Base-by-base conservation (phyloP, 1,284 basidiomycete genomes). In the Cronartium quercuum region DNA sequence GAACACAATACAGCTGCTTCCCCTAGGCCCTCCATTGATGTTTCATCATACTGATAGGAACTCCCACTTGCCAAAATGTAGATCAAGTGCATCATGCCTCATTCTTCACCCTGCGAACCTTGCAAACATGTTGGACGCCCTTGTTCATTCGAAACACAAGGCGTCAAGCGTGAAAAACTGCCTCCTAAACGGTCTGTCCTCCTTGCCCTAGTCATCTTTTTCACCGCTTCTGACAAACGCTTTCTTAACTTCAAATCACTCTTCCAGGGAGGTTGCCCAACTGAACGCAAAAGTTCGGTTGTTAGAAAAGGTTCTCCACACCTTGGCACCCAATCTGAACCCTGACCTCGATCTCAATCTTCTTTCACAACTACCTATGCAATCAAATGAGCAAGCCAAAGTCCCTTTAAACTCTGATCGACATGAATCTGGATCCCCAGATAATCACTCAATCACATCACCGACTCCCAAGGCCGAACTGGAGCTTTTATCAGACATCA, bases 141-240 rank as follows among this genome's bases (percentile, higher is more conserved):
- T 12, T 71, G 68, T 40, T 64, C 68, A 13, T 71, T 71, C 47
- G 12, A 47, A 61, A 29, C 42, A 15, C n/a, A 18, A 21, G 68
- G 68, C 44, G 57, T 64, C n/a, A 71, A 51, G 35, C 68, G 68
- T 12, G 68, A 71, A 51, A 64, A 40, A 29, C 68, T 61, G 13
- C 68, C 68, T 6, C 34, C 60, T n/a, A 71, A 71, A 71, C 60
- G 47, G 68, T 71, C 29, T 44, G 68, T 24, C n/a, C n/a, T 24
- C 51, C n/a, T 55, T n/a, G n/a, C n/a, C n/a, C n/a, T n/a, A n/a
- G n/a, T n/a, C n/a, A n/a, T n/a, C n/a, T n/a, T n/a, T n/a, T n/a
- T n/a, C n/a, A n/a, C n/a, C n/a, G n/a, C n/a, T n/a, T n/a, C n/a
- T n/a, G n/a, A n/a, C n/a, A n/a, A n/a, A n/a, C n/a, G n/a, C n/a